Conservation (phyloP, 2,329 filamentous ascomycete species). For the Scedosporium aurantiacum region DNA sequence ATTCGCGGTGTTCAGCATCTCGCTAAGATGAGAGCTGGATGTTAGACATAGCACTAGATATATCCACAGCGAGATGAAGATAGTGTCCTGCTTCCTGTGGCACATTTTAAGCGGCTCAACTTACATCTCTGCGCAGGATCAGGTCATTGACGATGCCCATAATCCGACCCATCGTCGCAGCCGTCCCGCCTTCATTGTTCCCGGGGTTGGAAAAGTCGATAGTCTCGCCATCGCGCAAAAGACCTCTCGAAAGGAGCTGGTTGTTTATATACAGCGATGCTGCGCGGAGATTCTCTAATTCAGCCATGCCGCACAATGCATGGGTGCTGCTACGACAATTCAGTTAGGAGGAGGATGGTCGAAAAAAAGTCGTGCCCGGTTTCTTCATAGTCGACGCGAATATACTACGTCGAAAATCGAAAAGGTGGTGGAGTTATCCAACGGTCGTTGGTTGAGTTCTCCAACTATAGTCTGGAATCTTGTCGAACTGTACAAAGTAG, state of each 20-base stretch:
- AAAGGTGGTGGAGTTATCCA: no score
- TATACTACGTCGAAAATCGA: no score
- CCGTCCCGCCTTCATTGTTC: slow-evolving; percentile 46
- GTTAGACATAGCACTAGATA: background rate
- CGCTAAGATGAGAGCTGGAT: slow-evolving; percentile 38
- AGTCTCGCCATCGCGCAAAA: slow-evolving; percentile 54
- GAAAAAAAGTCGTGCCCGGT: no score
- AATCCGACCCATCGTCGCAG: slow-evolving; percentile 67
- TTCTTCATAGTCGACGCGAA: no score
- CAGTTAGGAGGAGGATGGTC: no score
- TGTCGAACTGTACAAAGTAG: no score
- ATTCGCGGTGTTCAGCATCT: slow-evolving; percentile 81
- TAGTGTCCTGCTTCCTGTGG: background rate
- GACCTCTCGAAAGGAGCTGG: slow-evolving; percentile 54
- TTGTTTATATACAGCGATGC: slow-evolving; percentile 66
- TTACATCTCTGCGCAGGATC: slow-evolving; percentile 77
- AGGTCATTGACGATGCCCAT: slow-evolving; percentile 93
- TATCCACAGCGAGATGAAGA: background rate
- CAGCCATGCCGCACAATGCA: slow-evolving; percentile 35
- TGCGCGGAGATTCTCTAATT: slow-evolving; percentile 51
- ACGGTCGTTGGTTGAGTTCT: no score
- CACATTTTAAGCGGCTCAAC: slow-evolving; percentile 17
- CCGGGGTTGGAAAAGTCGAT: slow-evolving; percentile 76
- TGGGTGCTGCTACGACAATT: background rate
- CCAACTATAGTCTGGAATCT: no score